Conservation (phyloP, 2,329 filamentous ascomycete genomes). For the Huntiella bhutanensis region DNA sequence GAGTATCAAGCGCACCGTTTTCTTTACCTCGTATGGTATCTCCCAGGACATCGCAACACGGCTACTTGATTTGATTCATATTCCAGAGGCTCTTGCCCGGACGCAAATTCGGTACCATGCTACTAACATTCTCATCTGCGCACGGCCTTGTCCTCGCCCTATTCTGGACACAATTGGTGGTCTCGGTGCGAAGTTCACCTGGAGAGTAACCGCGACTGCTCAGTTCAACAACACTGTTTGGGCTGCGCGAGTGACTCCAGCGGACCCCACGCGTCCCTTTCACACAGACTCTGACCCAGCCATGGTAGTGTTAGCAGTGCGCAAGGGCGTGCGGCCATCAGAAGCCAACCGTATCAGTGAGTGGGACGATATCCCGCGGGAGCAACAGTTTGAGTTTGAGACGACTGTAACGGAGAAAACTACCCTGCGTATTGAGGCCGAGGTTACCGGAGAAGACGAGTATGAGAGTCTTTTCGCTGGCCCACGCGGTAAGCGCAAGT, state of each 20-base stretch:
- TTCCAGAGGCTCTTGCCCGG: slow-evolving; percentile 42
- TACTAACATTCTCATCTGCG: slow-evolving; percentile 80
- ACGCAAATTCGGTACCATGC: slow-evolving; percentile 63
- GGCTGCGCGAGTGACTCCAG: slow-evolving; percentile 63
- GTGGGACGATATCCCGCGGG: slow-evolving; percentile 58
- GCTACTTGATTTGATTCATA: slow-evolving; percentile 48
- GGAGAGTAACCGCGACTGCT: slow-evolving; percentile 63
- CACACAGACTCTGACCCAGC: slow-evolving; percentile 67
- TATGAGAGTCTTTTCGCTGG: slow-evolving; percentile 44
- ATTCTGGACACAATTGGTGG: slow-evolving; percentile 74
- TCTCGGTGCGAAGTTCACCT: slow-evolving; percentile 63
- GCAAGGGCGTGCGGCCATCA: slow-evolving; percentile 54
- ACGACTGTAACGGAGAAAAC: slow-evolving; percentile 76
- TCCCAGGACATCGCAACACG: slow-evolving; percentile 49
- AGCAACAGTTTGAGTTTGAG: slow-evolving; percentile 59
- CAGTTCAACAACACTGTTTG: slow-evolving; percentile 66
- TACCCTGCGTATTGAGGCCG: slow-evolving; percentile 60
- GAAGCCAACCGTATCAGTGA: slow-evolving; percentile 67
- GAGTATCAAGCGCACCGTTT: slow-evolving; percentile 68
- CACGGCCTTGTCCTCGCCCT: slow-evolving; percentile 50
- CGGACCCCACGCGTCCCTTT: slow-evolving; percentile 44
- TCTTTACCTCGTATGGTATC: slow-evolving; percentile 86
- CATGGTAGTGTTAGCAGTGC: slow-evolving; percentile 64
- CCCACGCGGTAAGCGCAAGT: slow-evolving; percentile 38
- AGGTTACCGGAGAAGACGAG: slow-evolving; percentile 41